Conservation (phyloP, 495 filamentous ascomycete genomes). For the Talaromyces ruber region DNA sequence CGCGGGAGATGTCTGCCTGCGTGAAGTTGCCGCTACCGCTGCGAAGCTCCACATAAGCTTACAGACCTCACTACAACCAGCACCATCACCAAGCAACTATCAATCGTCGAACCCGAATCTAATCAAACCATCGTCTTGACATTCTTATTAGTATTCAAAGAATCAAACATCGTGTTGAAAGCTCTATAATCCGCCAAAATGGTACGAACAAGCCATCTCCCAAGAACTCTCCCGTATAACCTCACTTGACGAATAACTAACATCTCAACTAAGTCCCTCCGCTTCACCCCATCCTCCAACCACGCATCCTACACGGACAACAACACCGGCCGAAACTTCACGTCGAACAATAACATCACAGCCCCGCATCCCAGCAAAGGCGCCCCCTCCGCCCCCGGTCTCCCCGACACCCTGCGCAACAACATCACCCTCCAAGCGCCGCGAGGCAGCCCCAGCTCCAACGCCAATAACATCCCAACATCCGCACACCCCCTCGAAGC, state of each 20-base stretch:
- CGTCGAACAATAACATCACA: conserved; percentile 20
- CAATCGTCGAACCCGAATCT: neutral
- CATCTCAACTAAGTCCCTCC: conserved; percentile 65
- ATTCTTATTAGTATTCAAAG: neutral
- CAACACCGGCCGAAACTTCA: conserved; percentile 38
- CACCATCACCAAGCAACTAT: neutral
- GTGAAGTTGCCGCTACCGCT: neutral
- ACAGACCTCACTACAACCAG: neutral
- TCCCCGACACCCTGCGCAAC: conserved; percentile 84
- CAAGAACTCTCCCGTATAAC: neutral
- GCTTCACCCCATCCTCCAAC: conserved; percentile 62
- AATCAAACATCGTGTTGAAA: neutral
- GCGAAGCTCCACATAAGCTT: conserved; percentile 4
- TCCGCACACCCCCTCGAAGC: conserved; percentile 86
- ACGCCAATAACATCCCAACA: conserved; percentile 27
- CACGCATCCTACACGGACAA: conserved; percentile 51
- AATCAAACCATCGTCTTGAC: neutral
- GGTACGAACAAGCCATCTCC: neutral
- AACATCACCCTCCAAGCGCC: conserved; percentile 54
- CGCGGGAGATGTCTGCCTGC: neutral
- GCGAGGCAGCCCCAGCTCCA: conserved; percentile 34
- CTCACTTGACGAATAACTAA: neutral
- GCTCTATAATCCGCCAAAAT: neutral
- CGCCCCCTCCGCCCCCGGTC: conserved; percentile 82
- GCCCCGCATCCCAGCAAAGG: conserved; percentile 37